Evolutionary conservation across 192 early-diverging fungal species (phyloP).

Genomic region (Coemansia sp.): DNA sequence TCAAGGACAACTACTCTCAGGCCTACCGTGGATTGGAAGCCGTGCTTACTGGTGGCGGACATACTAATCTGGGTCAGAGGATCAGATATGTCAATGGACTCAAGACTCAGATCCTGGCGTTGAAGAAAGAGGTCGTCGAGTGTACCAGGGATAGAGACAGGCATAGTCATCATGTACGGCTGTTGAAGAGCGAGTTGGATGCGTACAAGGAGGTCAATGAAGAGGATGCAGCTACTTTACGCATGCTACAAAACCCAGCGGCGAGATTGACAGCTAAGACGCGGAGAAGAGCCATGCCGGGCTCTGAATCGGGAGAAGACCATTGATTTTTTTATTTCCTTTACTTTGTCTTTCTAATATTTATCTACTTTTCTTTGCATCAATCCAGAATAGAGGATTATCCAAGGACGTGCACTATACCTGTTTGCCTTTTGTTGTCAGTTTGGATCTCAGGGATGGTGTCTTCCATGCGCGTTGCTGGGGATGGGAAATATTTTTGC

Average conservation of each 20-base stretch:
- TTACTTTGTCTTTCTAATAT: conserved; percentile 12
- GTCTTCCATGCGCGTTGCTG: conserved; percentile 1
- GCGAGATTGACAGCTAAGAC: not conserved
- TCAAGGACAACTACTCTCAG: conserved; percentile 50
- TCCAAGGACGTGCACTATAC: not conserved
- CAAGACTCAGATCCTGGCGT: conserved; percentile 40
- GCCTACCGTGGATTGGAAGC: conserved; percentile 46
- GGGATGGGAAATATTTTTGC: not conserved
- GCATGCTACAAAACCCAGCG: conserved; percentile 11
- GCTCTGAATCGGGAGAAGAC: conserved; percentile 15
- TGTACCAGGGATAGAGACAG: conserved; percentile 34
- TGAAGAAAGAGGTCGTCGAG: conserved; percentile 52
- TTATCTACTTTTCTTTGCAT: not conserved
- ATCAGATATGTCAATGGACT: conserved; percentile 50
- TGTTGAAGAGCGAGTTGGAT: conserved; percentile 47
- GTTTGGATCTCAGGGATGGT: not conserved
- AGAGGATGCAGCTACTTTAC: conserved; percentile 24
- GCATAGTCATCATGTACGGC: conserved; percentile 20
- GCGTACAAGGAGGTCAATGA: conserved; percentile 53
- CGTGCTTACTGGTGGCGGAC: conserved; percentile 35
- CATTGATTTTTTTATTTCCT: conserved; percentile 7
- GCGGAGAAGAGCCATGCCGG: not conserved
- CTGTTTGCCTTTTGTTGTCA: not conserved
- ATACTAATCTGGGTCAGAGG: conserved; percentile 48
- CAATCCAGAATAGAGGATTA: not conserved